Base-by-base conservation (phyloP, 148 eudicot genomes). In the Euryodendron excelsum region DNA sequence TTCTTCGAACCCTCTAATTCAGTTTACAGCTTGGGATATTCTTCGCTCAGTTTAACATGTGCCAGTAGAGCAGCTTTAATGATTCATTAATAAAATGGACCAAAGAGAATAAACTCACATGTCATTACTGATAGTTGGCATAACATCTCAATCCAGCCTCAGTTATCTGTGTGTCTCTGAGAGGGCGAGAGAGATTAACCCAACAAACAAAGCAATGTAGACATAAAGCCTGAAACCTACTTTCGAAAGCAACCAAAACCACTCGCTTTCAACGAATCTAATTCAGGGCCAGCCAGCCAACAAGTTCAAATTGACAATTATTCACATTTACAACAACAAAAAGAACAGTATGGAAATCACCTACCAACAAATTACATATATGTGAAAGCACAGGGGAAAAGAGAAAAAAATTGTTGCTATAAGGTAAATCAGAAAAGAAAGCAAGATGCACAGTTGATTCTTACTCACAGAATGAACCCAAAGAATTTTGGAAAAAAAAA, bases 31-130 rank as follows among this genome's bases (percentile, higher is more conserved):
- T 50, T 71, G 41, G 33, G 18, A n/a, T n/a, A n/a, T n/a, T n/a
- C n/a, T 30, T 56, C 9, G 39, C 28, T 3, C 47, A 11, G 41
- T 21, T 60, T 56, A 60, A 45, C n/a, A n/a, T n/a, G n/a, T n/a
- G n/a, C n/a, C n/a, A n/a, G n/a, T n/a, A n/a, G n/a, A n/a, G n/a
- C n/a, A n/a, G n/a, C n/a, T n/a, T n/a, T 41, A 75, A 15, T 25
- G 23, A 33, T 63, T 76, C 28, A 37, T 18, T 76, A 47, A 76
- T 63, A 30, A 45, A 53, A 33, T 77, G 72, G 30, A 36, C 61
- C 53, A 48, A 25, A 69, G 63, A 77, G 74, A 77, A 67, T 69
- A 68, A 30, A 60, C 65, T 55, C 80, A 77, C 80, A 68, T 77
- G 74, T 28, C 65, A 36, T 17, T 21, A 13, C 10, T 68, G 30